These are phyloP conservation scores for Coniferiporia weirii DNA, from an alignment of 1,284 basidiomycete species.

Conservation along the genomic window DNA sequence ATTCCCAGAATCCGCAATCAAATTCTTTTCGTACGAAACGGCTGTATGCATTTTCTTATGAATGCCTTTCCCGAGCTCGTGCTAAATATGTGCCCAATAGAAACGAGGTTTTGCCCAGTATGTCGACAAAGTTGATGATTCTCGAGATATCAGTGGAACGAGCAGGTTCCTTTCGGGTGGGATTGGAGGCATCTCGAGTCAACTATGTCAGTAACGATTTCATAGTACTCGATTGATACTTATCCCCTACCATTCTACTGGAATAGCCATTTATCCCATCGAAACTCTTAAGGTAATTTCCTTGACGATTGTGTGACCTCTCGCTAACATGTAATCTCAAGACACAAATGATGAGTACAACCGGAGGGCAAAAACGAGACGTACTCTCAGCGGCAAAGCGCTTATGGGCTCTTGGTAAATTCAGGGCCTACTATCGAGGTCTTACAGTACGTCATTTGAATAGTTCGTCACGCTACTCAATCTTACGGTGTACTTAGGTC, in stretches of 20 bases:
- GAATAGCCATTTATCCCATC: conserved; percentile 79
- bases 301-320: conserved; percentile 3
- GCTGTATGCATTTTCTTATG: conserved; percentile 51
- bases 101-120: conserved; percentile 94
- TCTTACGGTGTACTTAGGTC: conserved; percentile 46
- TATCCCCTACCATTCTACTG: background rate
- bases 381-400: conserved; percentile 56
- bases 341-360: conserved; percentile 92
- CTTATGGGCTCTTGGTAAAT: conserved; percentile 77
- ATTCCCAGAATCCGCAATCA: conserved; percentile 96
- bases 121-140: conserved; percentile 87
- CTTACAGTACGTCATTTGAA: conserved; percentile 58
- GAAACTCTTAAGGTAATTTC: conserved; percentile 73
- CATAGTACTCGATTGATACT: background rate
- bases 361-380: conserved; percentile 56
- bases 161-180: conserved; percentile 96
- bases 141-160: conserved; percentile 84
- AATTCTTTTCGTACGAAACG: conserved; percentile 95
- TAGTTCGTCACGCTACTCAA: background rate
- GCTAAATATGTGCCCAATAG: conserved; percentile 33
- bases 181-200: conserved; percentile 90
- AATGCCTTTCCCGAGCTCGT: conserved; percentile 21
- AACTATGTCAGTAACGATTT: conserved; percentile 61
- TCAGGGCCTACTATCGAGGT: conserved; percentile 88
- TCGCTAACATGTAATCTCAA: conserved; percentile 29